Evolutionary conservation across 164 flowering plant genomes (phyloP).

Genomic region (Vitis cinerea): DNA sequence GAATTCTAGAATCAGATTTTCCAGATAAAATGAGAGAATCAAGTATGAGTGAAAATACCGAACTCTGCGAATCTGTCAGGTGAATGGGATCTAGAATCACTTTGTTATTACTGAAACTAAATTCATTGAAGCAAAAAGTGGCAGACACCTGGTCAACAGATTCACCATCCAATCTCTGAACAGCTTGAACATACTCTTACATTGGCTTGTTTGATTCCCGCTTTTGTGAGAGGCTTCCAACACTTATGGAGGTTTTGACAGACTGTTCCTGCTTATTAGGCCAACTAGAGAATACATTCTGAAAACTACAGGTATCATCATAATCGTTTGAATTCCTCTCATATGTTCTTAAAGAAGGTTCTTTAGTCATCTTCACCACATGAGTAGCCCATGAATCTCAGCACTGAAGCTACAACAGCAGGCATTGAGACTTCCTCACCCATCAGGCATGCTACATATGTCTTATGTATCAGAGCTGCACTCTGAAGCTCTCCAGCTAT

Average conservation of each 20-base stretch:
- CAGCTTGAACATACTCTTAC: conserved; percentile 29
- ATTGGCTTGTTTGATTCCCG: conserved; percentile 29
- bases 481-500: conserved; percentile 95
- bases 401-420: conserved; percentile 89
- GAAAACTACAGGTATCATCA: conserved; percentile 79
- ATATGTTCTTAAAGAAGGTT: conserved; percentile 58
- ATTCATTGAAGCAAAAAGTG: conserved; percentile 45
- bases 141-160: conserved; percentile 43
- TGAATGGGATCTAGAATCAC: conserved; percentile 24
- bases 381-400: conserved; percentile 93
- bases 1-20: conserved; percentile 53
- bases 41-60: conserved; percentile 42
- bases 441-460: conserved; percentile 98
- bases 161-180: conserved; percentile 43
- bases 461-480: conserved; percentile 97
- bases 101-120: conserved; percentile 32
- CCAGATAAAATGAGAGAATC: conserved; percentile 77
- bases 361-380: conserved; percentile 84
- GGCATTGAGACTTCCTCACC: conserved; percentile 99
- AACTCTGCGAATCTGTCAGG: conserved; percentile 64
- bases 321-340: conserved; percentile 68
- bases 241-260: conserved; percentile 65
- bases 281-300: conserved; percentile 76
- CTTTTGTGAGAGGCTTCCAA: conserved; percentile 75
- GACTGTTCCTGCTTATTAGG: conserved; percentile 86